Base-by-base conservation (phyloP, 495 filamentous ascomycete species). In the Penicillium macrosclerotiorum region DNA sequence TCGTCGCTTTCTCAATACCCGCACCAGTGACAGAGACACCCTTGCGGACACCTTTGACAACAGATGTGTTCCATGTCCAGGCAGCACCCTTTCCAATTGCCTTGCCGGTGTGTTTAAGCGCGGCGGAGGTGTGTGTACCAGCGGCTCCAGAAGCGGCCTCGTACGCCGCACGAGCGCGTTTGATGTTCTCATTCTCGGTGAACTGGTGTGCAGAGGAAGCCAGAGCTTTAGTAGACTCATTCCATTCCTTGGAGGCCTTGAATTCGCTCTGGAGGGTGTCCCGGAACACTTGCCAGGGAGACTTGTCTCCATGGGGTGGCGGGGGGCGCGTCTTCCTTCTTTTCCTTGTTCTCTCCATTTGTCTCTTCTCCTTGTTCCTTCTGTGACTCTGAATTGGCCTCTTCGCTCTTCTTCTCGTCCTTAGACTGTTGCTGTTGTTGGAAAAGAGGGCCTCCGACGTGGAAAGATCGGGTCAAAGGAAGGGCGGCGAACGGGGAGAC, bases 231-330 rank as follows among this genome's bases (percentile, higher is more conserved):
- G 91, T 98, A 32, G 89, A 95, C 55, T 98, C 93, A 57, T 97
- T 93, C 93, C 94, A 98, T 67, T 98, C 93, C 63, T 97, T 95
- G 13, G 93, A 97, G 20, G 90, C 87, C 62, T 96, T 91, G 69
- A 98, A 93, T 62, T 97, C 93, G 38, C 76, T 74, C 58, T 88
- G 81, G 64, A 98, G 80, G 42, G 93, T 98, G 55, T 98, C 93
- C 48, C 89, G 87, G 75, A 98, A 98, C 29, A 98, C 93, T 67
- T 96, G 89, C 88, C 93, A 96, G 24, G 93, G 93, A 6, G 92
- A 88, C 72, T 98, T 98, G 69, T 95, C 89, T 48, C 93, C 94
- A 57, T 98, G 94, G 5, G 93, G 93, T 16, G 93, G 94, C 6
- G 93, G 86, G n/a, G 44, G 75, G 68, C 18, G 76, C 69, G n/a